Conservation (phyloP, 2,329 filamentous ascomycete genomes). For the Claviceps africana region DNA sequence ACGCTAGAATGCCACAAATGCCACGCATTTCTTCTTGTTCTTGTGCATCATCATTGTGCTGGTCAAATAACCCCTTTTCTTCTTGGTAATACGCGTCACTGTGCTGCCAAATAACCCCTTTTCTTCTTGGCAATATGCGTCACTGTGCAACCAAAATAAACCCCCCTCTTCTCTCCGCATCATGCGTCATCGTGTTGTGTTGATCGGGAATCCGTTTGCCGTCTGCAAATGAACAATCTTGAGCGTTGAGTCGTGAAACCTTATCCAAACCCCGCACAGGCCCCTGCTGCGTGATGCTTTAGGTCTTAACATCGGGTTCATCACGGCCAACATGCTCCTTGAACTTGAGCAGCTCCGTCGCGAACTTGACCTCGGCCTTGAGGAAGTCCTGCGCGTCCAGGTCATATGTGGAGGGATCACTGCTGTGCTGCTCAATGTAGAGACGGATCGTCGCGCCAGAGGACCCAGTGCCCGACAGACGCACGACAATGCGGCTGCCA, state of each 20-base stretch:
- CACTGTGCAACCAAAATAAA: no score
- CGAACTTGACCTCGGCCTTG: constrained; percentile 75
- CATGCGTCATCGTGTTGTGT: no score
- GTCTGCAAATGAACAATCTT: no score
- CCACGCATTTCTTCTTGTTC: no score
- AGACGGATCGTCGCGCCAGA: constrained; percentile 92
- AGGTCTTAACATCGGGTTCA: constrained; percentile 95
- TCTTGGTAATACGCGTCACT: no score
- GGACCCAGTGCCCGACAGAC: constrained; percentile 86
- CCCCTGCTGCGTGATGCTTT: constrained; percentile 13
- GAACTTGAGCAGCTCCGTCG: constrained; percentile 75
- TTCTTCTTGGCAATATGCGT: no score
- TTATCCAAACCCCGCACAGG: no score
- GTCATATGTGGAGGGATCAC: constrained; percentile 61
- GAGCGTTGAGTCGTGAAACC: no score
- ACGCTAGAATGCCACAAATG: not conserved
- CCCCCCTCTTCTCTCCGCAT: no score
- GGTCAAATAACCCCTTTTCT: no score
- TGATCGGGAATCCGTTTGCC: no score
- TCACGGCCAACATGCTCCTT: constrained; percentile 86
- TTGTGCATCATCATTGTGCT: not conserved
- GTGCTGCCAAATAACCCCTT: no score
- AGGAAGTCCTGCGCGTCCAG: constrained; percentile 88
- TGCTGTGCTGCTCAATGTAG: constrained; percentile 93
- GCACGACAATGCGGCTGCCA: constrained; percentile 86